A percentile compares a stretch with the other conserved stretches of the same genome.
phyloP scores from a whole-genome alignment of 176 grass and related monocot species.

The Thalia dealbata region DNA sequence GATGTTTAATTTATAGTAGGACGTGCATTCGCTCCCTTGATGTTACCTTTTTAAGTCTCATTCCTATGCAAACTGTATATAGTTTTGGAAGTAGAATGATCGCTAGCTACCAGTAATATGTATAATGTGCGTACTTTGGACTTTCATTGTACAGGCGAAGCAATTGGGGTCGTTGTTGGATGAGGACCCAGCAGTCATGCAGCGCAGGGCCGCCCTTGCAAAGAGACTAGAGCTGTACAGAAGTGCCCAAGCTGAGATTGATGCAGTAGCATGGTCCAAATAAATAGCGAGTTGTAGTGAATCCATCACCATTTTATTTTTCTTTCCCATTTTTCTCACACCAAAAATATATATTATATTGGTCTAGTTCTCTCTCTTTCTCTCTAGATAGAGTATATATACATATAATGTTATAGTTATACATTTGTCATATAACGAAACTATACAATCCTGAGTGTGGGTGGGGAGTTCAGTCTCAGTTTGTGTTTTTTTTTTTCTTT shows the following conservation, averaged over 20 bases:
- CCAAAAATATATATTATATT: not conserved
- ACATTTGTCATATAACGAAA: not conserved
- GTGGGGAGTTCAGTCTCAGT: too few species aligned
- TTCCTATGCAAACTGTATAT: too few species aligned
- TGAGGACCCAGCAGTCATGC: conserved; percentile 13
- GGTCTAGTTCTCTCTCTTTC: not conserved
- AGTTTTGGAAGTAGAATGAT: too few species aligned
- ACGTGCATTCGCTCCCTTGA: too few species aligned
- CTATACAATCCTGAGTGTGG: too few species aligned
- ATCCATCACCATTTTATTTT: not conserved
- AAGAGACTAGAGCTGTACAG: conserved; percentile 6
- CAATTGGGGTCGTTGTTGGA: conserved; percentile 11
- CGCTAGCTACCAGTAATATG: too few species aligned
- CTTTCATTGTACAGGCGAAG: conserved; percentile 2
- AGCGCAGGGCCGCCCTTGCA: conserved; percentile 9
- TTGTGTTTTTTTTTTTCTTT: too few species aligned
- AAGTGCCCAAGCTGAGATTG: conserved; percentile 11
- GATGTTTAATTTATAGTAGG: too few species aligned
- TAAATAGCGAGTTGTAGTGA: not conserved
- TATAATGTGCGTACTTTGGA: too few species aligned
- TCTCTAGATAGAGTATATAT: not conserved
- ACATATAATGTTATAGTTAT: too few species aligned
- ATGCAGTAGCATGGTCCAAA: conserved; percentile 8
- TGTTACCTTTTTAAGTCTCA: too few species aligned
- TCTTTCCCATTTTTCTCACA: not conserved